Percentiles rank a stretch among this genome's conserved stretches.
Conservation (phyloP, 202 grass and related monocot species). For the Setaria viridis region DNA sequence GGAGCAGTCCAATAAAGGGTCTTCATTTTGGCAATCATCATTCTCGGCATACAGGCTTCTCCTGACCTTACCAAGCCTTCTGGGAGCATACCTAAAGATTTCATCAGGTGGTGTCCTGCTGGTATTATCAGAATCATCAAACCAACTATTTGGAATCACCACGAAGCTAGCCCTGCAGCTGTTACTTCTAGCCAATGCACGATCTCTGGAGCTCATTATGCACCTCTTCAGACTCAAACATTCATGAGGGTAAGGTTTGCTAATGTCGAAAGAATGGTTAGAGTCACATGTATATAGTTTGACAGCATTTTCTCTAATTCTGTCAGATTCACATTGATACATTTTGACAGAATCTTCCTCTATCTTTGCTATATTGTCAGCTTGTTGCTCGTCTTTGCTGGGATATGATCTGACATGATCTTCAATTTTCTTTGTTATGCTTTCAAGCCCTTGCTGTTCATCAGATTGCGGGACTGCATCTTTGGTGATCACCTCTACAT, state of each 20-base stretch:
- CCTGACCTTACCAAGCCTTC: conserved; percentile 59
- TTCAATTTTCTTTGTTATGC: conserved; percentile 50
- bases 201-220: conserved; percentile 49
- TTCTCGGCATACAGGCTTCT: conserved; percentile 63
- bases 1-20: conserved; percentile 35
- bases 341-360: conserved; percentile 38
- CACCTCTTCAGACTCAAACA: conserved; percentile 49
- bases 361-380: conserved; percentile 24
- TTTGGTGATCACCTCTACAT: conserved; percentile 50
- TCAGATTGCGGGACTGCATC: conserved; percentile 32
- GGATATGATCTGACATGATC: conserved; percentile 30
- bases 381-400: conserved; percentile 25
- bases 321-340: conserved; percentile 46
- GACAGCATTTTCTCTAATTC: conserved; percentile 38
- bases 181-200: conserved; percentile 71
- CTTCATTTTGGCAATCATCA: conserved; percentile 45
- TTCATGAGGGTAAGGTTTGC: conserved; percentile 46
- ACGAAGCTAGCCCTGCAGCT: conserved; percentile 82
- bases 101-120: conserved; percentile 59
- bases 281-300: conserved; percentile 46
- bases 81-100: conserved; percentile 54
- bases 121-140: conserved; percentile 63
- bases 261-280: conserved; percentile 33
- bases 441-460: conserved; percentile 36
- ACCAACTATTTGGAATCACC: conserved; percentile 65